phyloP scores from a whole-genome alignment of 768 basidiomycete species.

The Lactarius trivialis region DNA sequence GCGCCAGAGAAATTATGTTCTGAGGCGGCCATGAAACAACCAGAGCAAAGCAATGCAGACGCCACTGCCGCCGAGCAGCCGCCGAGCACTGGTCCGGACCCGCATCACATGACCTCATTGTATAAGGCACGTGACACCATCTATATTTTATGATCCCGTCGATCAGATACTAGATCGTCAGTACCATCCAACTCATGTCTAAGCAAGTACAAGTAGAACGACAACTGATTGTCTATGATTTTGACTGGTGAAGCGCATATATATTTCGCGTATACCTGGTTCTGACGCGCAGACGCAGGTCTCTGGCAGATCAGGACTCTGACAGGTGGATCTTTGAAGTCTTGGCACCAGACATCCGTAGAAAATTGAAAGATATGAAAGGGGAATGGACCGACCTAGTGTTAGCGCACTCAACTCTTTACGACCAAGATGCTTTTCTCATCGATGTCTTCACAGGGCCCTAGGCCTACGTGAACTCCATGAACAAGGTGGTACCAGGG shows the following conservation, averaged over 20 bases:
- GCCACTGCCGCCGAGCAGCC: background rate
- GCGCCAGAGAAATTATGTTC: conserved; percentile 93
- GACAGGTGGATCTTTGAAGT: conserved; percentile 93
- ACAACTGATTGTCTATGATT: conserved; percentile 90
- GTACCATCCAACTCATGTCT: conserved; percentile 21
- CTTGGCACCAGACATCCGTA: conserved; percentile 74
- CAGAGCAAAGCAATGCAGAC: background rate
- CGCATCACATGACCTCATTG: background rate
- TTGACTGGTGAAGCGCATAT: conserved; percentile 71
- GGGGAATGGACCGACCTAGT: conserved; percentile 92
- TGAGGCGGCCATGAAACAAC: conserved; percentile 22
- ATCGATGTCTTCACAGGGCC: conserved; percentile 38
- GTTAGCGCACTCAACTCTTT: conserved; percentile 41
- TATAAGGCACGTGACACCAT: too few species aligned
- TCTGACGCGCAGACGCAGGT: conserved; percentile 41
- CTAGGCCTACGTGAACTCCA: conserved; percentile 66
- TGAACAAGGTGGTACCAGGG: conserved; percentile 56
- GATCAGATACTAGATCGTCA: too few species aligned
- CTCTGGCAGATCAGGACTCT: conserved; percentile 91
- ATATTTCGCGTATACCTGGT: background rate
- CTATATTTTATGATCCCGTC: too few species aligned
- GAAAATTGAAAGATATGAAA: conserved; percentile 68
- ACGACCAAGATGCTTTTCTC: background rate
- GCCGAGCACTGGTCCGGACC: background rate
- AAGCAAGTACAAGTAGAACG: conserved; percentile 29